These are phyloP conservation scores for Jamesozyma jinghongensis DNA, from an alignment of 805 yeast species.

Conservation along the genomic window DNA sequence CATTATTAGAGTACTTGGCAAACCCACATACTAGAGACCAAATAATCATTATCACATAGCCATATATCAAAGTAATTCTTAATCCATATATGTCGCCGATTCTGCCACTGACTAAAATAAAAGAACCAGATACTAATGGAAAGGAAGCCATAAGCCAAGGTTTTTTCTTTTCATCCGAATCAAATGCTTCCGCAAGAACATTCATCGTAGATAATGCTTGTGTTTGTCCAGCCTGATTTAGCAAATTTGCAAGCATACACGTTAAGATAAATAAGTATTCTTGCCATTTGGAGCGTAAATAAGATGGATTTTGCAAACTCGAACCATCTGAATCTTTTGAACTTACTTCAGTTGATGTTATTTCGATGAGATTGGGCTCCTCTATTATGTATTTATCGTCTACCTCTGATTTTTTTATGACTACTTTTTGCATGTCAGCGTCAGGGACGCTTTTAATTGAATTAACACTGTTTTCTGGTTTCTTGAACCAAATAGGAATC, in stretches of 20 bases:
- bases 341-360: too few relatives aligned
- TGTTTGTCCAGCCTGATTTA: slow-evolving; percentile 35
- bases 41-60: slow-evolving; percentile 44
- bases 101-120: slow-evolving; percentile 57
- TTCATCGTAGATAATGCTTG: slow-evolving; percentile 33
- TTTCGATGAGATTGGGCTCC: too few relatives aligned
- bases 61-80: slow-evolving; percentile 40
- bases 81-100: slow-evolving; percentile 66
- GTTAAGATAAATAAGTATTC: slow-evolving; percentile 24
- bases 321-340: slow-evolving; percentile 1
- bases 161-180: slow-evolving; percentile 29
- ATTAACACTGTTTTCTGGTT: too few relatives aligned
- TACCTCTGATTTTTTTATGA: too few relatives aligned
- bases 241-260: slow-evolving; percentile 30
- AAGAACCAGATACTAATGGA: slow-evolving; percentile 62
- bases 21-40: slow-evolving; percentile 58
- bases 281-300: slow-evolving; percentile 6
- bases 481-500: too few relatives aligned
- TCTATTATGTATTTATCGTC: too few relatives aligned
- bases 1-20: slow-evolving; percentile 40
- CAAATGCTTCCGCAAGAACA: slow-evolving; percentile 27
- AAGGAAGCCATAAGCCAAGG: slow-evolving; percentile 66
- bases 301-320: too few relatives aligned
- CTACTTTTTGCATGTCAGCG: too few relatives aligned
- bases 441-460: too few relatives aligned